Conservation (phyloP, 495 filamentous ascomycete species). For the Penicillium paradoxum region DNA sequence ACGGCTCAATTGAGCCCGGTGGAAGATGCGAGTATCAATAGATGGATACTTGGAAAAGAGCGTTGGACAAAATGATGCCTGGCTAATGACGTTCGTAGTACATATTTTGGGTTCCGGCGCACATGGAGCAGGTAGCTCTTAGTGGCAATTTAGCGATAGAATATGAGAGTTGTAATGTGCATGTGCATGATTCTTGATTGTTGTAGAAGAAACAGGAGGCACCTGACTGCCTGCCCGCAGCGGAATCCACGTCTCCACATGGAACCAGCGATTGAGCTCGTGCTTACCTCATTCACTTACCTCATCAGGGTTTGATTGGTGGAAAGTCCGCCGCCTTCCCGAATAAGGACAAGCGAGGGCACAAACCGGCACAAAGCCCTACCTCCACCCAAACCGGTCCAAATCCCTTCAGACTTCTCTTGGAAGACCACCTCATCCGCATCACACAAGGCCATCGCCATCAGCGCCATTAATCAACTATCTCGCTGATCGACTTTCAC, state of each 20-base stretch:
- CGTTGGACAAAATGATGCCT: constrained; percentile 1
- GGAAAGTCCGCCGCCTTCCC: constrained; percentile 10
- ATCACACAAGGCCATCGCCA: constrained; percentile 44
- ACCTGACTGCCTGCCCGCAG: constrained; percentile 19
- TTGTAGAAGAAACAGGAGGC: not conserved
- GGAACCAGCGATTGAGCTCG: not conserved
- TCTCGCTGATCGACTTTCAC: constrained; percentile 45
- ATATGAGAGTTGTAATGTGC: constrained; percentile 5
- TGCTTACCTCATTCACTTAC: constrained; percentile 2
- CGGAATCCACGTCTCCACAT: not conserved
- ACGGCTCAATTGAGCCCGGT: constrained; percentile 9
- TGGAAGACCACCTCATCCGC: constrained; percentile 33
- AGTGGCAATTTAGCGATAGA: constrained; percentile 8
- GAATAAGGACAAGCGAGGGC: constrained; percentile 40
- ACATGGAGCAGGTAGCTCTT: not conserved
- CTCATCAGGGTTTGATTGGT: constrained; percentile 22
- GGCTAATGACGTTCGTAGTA: constrained; percentile 8
- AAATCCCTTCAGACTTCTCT: constrained; percentile 41
- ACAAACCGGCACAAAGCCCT: constrained; percentile 29
- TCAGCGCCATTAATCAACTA: constrained; percentile 47
- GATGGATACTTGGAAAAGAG: not conserved
- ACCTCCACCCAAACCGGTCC: constrained; percentile 31
- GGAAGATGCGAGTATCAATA: constrained; percentile 4
- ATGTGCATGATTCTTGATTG: not conserved
- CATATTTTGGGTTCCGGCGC: constrained; percentile 5